A percentile compares a stretch with the other conserved stretches of the same genome.
phyloP scores from a whole-genome alignment of 1,284 basidiomycete species.

The Vanrija pseudolonga region DNA sequence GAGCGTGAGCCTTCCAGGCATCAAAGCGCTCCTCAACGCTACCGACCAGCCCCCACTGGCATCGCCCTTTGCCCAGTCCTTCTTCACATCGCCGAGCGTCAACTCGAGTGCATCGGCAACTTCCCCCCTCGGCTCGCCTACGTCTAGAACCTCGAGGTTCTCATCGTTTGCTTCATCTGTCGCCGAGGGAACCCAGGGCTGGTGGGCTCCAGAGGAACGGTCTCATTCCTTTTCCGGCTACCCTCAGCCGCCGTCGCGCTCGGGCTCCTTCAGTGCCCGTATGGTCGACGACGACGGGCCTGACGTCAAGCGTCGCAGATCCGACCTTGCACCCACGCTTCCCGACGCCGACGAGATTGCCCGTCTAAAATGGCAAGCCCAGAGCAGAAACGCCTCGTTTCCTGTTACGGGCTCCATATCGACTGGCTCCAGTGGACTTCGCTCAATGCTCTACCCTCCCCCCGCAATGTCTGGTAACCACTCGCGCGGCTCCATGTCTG shows the following conservation, averaged over 20 bases:
- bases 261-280: conserved; percentile 3
- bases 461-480: conserved; percentile 18
- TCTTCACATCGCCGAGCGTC: conserved; percentile 27
- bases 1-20: conserved; percentile 33
- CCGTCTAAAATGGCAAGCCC: conserved; percentile 40
- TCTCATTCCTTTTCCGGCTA: conserved; percentile 5
- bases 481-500: conserved; percentile 25
- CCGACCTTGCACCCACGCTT: conserved; percentile 30
- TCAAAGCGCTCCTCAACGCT: conserved; percentile 25
- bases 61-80: conserved; percentile 17
- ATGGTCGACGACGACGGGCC: conserved; percentile 25
- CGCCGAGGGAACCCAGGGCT: conserved; percentile 22
- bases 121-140: conserved; percentile 39
- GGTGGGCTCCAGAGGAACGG: conserved; percentile 43
- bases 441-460: conserved; percentile 27
- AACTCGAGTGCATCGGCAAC: conserved; percentile 24
- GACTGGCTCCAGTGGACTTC: conserved; percentile 11
- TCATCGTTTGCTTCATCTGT: conserved; percentile 35
- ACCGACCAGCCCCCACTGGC: conserved; percentile 17
- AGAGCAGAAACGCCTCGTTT: conserved; percentile 42
- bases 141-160: conserved; percentile 36
- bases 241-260: conserved; percentile 1
- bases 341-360: conserved; percentile 41
- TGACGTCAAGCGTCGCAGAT: conserved; percentile 38
- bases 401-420: conserved; percentile 19